Evolutionary conservation across 805 yeast genomes (phyloP).

Genomic region (Cyberlindnera amylophila): DNA sequence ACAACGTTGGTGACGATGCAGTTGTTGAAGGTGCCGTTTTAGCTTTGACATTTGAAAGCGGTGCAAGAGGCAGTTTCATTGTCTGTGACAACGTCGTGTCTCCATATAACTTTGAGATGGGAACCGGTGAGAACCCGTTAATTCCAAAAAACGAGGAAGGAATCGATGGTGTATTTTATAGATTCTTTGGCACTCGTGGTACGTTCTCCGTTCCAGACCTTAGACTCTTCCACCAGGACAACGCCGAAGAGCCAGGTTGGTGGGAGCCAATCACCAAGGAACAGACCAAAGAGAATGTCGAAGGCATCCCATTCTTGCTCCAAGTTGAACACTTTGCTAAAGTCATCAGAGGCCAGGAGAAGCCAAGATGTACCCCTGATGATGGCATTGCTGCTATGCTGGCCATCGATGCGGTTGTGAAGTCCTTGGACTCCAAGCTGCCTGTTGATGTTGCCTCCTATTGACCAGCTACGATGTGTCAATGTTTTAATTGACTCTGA

Average conservation of each 20-base stretch:
- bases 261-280: slow-evolving; percentile 17
- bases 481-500: background rate
- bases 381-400: slow-evolving; percentile 20
- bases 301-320: slow-evolving; percentile 17
- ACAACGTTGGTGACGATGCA: slow-evolving; percentile 11
- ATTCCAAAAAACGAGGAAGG: slow-evolving; percentile 13
- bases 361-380: slow-evolving; percentile 18
- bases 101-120: slow-evolving; percentile 22
- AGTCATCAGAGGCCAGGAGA: slow-evolving; percentile 16
- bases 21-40: slow-evolving; percentile 23
- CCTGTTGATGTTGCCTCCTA: slow-evolving; percentile 16
- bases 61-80: slow-evolving; percentile 18
- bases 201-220: slow-evolving; percentile 18
- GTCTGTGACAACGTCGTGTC: slow-evolving; percentile 22
- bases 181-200: slow-evolving; percentile 21
- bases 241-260: slow-evolving; percentile 12
- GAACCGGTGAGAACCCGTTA: slow-evolving; percentile 23
- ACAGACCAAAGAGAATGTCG: slow-evolving; percentile 8
- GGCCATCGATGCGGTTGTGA: slow-evolving; percentile 21
- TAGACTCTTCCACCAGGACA: slow-evolving; percentile 18
- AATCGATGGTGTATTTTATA: slow-evolving; percentile 19
- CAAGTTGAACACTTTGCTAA: slow-evolving; percentile 22
- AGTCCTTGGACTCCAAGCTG: slow-evolving; percentile 14
- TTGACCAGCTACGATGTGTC: background rate
- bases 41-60: slow-evolving; percentile 14